Evolutionary conservation across 805 yeast species (phyloP).

Genomic region (Candida gorgasii): DNA sequence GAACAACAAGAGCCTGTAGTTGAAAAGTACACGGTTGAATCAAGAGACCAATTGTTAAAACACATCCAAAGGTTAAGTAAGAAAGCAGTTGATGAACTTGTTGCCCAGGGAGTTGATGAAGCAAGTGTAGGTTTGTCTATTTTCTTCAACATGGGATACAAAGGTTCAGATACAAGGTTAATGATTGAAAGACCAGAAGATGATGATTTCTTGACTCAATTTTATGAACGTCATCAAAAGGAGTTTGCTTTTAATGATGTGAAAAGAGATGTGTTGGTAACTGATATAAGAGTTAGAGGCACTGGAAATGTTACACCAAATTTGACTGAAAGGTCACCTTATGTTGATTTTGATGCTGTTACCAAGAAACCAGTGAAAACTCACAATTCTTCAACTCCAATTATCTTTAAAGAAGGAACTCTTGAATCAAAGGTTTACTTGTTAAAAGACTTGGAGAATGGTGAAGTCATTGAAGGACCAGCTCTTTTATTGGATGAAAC

Average conservation of each 20-base stretch:
- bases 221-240: constrained; percentile 56
- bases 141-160: constrained; percentile 22
- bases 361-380: constrained; percentile 7
- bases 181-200: constrained; percentile 24
- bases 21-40: constrained; percentile 31
- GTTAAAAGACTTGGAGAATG: constrained; percentile 53
- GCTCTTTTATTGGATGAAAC: constrained; percentile 69
- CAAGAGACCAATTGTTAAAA: constrained; percentile 18
- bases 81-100: constrained; percentile 13
- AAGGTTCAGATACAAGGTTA: constrained; percentile 28
- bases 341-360: constrained; percentile 28
- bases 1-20: constrained; percentile 76
- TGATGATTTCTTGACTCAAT: constrained; percentile 43
- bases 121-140: constrained; percentile 11
- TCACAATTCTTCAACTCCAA: constrained; percentile 2
- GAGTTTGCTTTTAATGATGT: constrained; percentile 72
- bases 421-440: constrained; percentile 47
- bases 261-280: constrained; percentile 59
- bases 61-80: constrained; percentile 10
- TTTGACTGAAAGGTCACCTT: constrained; percentile 51
- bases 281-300: constrained; percentile 73
- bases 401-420: constrained; percentile 47
- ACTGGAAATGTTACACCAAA: constrained; percentile 52
- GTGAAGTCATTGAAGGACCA: constrained; percentile 43
- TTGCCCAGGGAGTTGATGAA: constrained; percentile 16